These are phyloP conservation scores for Leccinum truebloodii DNA, from an alignment of 768 basidiomycete genomes.

Conservation along the genomic window DNA sequence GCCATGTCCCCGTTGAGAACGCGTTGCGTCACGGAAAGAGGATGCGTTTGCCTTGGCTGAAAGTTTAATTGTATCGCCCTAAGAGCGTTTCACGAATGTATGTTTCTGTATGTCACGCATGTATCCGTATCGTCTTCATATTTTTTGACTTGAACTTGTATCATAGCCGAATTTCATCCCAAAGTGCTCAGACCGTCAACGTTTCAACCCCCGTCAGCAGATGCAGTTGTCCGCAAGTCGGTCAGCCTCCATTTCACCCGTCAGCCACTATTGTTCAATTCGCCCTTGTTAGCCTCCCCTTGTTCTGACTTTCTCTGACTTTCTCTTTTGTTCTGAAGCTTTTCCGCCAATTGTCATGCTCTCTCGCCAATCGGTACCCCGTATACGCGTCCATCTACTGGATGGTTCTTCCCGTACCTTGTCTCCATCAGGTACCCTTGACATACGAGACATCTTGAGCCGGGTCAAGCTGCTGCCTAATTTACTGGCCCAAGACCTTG, in stretches of 20 bases:
- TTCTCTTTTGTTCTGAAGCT: conserved; percentile 7
- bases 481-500: conserved; percentile 25
- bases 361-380: conserved; percentile 17
- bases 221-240: background rate
- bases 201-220: background rate
- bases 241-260: conserved; percentile 24
- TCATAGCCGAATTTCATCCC: conserved; percentile 5
- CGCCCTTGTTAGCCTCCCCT: conserved; percentile 8
- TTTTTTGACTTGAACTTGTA: conserved; percentile 15
- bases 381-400: conserved; percentile 22
- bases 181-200: background rate
- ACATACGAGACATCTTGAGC: conserved; percentile 26
- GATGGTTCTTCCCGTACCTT: conserved; percentile 16
- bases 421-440: conserved; percentile 27
- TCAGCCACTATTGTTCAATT: conserved; percentile 20
- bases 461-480: conserved; percentile 14
- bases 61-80: conserved; percentile 24
- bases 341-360: conserved; percentile 20
- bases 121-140: conserved; percentile 15
- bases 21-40: conserved; percentile 30
- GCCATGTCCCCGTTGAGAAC: conserved; percentile 24
- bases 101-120: conserved; percentile 24
- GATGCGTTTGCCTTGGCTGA: conserved; percentile 33
- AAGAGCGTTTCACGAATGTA: conserved; percentile 6
- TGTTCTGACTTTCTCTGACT: background rate